Evolutionary conservation across 2,329 filamentous ascomycete genomes (phyloP), one percentile per base, ranked within the genome.

Genomic region (Fusarium sp.): DNA sequence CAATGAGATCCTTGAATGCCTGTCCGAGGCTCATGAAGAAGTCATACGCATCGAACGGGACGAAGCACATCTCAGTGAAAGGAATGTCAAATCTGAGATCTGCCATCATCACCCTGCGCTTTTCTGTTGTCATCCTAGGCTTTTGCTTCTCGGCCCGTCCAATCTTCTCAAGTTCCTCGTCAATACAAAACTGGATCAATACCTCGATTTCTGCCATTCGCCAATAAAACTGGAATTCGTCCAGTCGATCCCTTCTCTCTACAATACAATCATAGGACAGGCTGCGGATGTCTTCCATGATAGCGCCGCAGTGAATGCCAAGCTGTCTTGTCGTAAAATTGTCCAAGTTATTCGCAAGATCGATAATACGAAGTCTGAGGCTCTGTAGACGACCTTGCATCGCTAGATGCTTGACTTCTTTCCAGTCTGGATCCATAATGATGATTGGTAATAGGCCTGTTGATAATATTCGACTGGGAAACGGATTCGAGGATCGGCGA

Each of bases 401-500:
- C 24, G 51, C 35, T 17, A 14, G 14, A 22, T 22, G 5, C 35
- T 18, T 54, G 24, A 38, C 35, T 28, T 14, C 10, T 13, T 10
- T 26, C 51, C 32, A 39, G 24, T 39, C 24, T 5, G 36, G 32
- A 7, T 38, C 20, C 51, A 54, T 54, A 5, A 2, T 5, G 10
- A n/a, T 17, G 10, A 2, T 17, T 17, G 4, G 1, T 1, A 28
- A 9, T 10, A 39, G 14, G 17, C 1, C 3, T 38, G 6, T 1
- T 13, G 5, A 6, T 7, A 5, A 5, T 38, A 1, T 7, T 13
- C 17, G 24, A 15, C 4, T 7, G 3, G 1, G n/a, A 28, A 8
- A n/a, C 10, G 20, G 1, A 4, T 6, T 5, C 0, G 8, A 28
- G 5, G 32, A 0, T 26, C 22, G 9, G 9, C 8, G 45, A 22